Conservation (phyloP, 306 rosid genomes). For the Cucumis cinereus region DNA sequence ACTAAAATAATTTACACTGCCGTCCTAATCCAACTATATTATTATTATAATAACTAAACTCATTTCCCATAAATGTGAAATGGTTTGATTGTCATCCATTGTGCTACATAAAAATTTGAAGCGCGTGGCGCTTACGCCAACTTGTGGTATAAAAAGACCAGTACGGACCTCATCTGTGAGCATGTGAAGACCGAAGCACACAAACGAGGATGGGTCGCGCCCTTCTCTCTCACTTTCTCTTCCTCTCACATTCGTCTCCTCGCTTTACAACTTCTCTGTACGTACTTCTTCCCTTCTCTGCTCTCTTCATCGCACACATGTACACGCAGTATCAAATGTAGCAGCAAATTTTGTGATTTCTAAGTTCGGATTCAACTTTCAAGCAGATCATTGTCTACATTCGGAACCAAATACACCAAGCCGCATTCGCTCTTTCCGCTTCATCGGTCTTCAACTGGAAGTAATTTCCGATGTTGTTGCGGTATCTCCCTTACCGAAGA, state of each 20-base stretch:
- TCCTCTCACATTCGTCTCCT: constrained; percentile 30
- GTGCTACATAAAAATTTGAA: not conserved
- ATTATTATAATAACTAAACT: too few species aligned
- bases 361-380: constrained; percentile 4
- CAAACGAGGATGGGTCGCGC: constrained; percentile 33
- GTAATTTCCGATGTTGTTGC: constrained; percentile 32
- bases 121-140: not conserved
- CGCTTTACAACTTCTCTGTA: constrained; percentile 29
- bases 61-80: too few species aligned
- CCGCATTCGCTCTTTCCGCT: constrained; percentile 12
- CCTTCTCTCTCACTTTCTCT: constrained; percentile 31
- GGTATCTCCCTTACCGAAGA: constrained; percentile 25
- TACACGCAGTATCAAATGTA: not conserved
- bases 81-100: too few species aligned
- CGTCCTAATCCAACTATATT: too few species aligned
- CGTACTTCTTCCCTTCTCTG: not conserved
- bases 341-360: not conserved
- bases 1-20: too few species aligned
- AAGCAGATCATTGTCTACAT: constrained; percentile 30
- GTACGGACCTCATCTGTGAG: not conserved
- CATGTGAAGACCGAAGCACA: not conserved
- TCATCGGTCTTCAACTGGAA: constrained; percentile 12
- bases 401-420: constrained; percentile 14
- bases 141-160: not conserved
- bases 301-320: not conserved